A percentile compares a stretch with the other conserved stretches of the same genome.
phyloP scores from a whole-genome alignment of 2,329 filamentous ascomycete genomes.

The Atkinsonella texensis region DNA sequence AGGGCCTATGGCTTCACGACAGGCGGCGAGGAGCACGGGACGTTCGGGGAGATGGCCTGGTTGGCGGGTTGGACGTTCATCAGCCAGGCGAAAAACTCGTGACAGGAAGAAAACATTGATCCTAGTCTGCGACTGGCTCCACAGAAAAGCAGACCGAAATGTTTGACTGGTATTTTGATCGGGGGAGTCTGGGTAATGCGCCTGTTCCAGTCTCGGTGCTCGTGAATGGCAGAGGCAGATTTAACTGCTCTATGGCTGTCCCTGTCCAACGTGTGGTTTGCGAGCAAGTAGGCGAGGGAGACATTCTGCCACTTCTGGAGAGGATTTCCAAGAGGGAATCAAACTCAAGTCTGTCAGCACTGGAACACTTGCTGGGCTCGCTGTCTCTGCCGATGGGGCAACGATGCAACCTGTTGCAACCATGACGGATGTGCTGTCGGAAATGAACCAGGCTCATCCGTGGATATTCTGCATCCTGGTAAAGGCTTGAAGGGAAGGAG shows the following conservation, averaged over 20 bases:
- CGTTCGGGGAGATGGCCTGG: constrained; percentile 40
- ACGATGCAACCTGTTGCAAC: constrained; percentile 11
- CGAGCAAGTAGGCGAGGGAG: constrained; percentile 1
- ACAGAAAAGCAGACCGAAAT: constrained; percentile 28
- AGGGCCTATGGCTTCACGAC: constrained; percentile 46
- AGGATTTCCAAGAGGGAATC: constrained; percentile 1
- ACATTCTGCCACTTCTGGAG: constrained; percentile 9
- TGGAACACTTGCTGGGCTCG: constrained; percentile 13
- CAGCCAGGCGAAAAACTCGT: constrained; percentile 25
- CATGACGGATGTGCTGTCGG: constrained; percentile 12
- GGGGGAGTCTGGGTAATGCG: constrained; percentile 29
- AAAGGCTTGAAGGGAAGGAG: constrained; percentile 12
- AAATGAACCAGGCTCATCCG: constrained; percentile 5
- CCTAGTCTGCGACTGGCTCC: constrained; percentile 31
- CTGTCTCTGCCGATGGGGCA: constrained; percentile 11
- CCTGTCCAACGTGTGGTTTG: constrained; percentile 14
- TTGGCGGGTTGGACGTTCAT: constrained; percentile 47
- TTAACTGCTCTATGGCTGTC: constrained; percentile 18
- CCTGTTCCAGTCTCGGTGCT: constrained; percentile 21
- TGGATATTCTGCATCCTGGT: constrained; percentile 16
- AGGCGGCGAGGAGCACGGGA: constrained; percentile 41
- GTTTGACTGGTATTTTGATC: constrained; percentile 15
- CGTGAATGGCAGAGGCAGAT: constrained; percentile 22
- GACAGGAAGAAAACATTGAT: constrained; percentile 35
- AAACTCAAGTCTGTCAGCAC: constrained; percentile 14